Base-by-base conservation (phyloP, 768 basidiomycete genomes). In the Kockovaella imperatae region DNA sequence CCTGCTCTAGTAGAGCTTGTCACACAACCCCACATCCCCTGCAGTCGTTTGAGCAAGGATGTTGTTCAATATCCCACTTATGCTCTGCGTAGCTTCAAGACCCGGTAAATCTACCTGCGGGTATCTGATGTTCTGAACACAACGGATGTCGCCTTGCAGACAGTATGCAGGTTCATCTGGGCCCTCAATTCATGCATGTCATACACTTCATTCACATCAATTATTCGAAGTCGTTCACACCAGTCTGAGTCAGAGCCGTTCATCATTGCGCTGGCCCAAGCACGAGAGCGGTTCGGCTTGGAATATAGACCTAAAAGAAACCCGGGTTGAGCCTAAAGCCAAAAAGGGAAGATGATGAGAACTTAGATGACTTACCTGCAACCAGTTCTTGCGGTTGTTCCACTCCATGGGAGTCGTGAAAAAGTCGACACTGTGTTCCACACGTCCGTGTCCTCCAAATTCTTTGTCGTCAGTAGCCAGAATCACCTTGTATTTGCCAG, bases 391-490 rank as follows among this genome's bases (percentile, higher is more conserved):
- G 65, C 93, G 78, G n/a, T 77, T 79, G 65, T 93, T 88, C 93
- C 93, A 97, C 60, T 83, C 83, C 76, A 86, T 70, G 1, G 86
- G 80, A 20, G 84, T 87, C 15, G 95, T 97, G 63, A 81, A 76
- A 72, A 80, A 88, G 62, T 76, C 77, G 25, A 77, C 75, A 30
- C 79, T 79, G 31, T 80, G 63, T 39, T 75, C 74, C 46, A 87
- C 78, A 53, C 93, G 86, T 42, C 81, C 83, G 69, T 89, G 95
- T 3, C 95, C 95, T 23, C 90, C 93, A 59, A 87, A 96, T 36
- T 76, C 73, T 67, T 80, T 80, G 68, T 93, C 87, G 67, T 99
- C 95, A 56, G 82, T 88, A 51, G 77, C 82, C 42, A 99, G 74
- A 3, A 87, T 74, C 53, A 88, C 78, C 41, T 74, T 76, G 72